A percentile compares a stretch with the other conserved stretches of the same genome.
Conservation (phyloP, 805 yeast genomes). For the Wickerhamiella azymoides region DNA sequence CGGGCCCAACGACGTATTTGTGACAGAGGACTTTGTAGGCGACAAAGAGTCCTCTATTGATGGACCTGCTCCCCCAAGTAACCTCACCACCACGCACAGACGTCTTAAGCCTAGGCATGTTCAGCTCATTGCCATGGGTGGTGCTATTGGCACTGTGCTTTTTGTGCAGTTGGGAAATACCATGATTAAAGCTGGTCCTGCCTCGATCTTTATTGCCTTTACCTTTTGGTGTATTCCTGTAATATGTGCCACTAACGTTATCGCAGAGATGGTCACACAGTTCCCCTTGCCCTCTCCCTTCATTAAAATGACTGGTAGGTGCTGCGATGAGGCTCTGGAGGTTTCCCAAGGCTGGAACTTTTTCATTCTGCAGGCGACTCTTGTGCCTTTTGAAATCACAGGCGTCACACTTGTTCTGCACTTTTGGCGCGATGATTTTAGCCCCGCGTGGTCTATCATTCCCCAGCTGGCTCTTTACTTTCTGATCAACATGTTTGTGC, state of each 20-base stretch:
- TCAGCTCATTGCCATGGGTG: constrained; percentile 20
- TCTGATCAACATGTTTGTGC: constrained; percentile 46
- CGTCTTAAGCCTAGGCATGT: constrained; percentile 33
- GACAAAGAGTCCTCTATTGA: not conserved
- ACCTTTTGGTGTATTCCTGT: constrained; percentile 58
- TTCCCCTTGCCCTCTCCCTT: constrained; percentile 69
- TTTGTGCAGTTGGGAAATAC: constrained; percentile 28
- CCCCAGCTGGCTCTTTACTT: constrained; percentile 53
- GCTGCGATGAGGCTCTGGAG: constrained; percentile 63
- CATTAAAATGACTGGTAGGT: constrained; percentile 57
- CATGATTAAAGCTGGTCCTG: constrained; percentile 56
- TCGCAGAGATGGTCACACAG: constrained; percentile 70
- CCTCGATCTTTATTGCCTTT: constrained; percentile 50
- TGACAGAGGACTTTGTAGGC: not conserved
- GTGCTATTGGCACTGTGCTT: constrained; percentile 20
- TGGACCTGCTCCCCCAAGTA: constrained; percentile 9
- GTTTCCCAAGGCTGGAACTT: constrained; percentile 70
- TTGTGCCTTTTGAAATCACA: constrained; percentile 72
- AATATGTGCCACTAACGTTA: constrained; percentile 48
- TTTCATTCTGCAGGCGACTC: constrained; percentile 59
- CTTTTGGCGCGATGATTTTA: constrained; percentile 66
- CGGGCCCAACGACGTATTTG: not conserved
- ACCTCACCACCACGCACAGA: not conserved
- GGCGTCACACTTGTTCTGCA: constrained; percentile 68
- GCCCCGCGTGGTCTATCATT: constrained; percentile 54